Evolutionary conservation across 257 asterid species (phyloP).

Genomic region (Leptodermis oblonga): DNA sequence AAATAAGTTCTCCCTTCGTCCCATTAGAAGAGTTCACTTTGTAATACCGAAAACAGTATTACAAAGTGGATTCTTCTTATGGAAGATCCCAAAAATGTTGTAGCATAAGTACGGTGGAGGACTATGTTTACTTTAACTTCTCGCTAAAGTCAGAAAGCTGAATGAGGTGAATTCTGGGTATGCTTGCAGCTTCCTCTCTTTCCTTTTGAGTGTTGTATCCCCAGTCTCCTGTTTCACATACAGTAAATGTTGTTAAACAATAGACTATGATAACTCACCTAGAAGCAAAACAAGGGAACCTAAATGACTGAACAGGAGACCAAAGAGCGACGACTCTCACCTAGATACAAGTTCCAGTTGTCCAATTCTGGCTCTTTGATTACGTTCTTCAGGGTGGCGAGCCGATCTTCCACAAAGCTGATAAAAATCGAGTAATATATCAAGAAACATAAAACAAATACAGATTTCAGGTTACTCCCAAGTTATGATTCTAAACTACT

Average conservation of each 20-base stretch:
- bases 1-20: constrained; percentile 10
- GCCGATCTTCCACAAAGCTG: constrained; percentile 95
- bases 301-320: background rate
- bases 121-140: constrained; percentile 47
- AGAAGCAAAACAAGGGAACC: background rate
- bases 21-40: constrained; percentile 1
- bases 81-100: background rate
- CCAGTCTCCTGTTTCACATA: constrained; percentile 73
- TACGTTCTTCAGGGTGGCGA: constrained; percentile 79
- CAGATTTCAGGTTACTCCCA: background rate
- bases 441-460: background rate
- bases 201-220: constrained; percentile 85
- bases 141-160: constrained; percentile 75
- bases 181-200: constrained; percentile 72
- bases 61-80: no score
- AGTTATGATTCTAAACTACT: background rate
- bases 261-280: constrained; percentile 5
- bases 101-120: background rate
- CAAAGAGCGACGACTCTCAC: constrained; percentile 29
- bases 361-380: constrained; percentile 74
- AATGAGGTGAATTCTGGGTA: constrained; percentile 62
- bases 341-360: constrained; percentile 85
- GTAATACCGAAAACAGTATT: no score
- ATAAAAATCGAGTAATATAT: constrained; percentile 17
- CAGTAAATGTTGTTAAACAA: constrained; percentile 20